Evolutionary conservation across 2,329 filamentous ascomycete genomes (phyloP).

Genomic region (Cordyceps militaris): DNA sequence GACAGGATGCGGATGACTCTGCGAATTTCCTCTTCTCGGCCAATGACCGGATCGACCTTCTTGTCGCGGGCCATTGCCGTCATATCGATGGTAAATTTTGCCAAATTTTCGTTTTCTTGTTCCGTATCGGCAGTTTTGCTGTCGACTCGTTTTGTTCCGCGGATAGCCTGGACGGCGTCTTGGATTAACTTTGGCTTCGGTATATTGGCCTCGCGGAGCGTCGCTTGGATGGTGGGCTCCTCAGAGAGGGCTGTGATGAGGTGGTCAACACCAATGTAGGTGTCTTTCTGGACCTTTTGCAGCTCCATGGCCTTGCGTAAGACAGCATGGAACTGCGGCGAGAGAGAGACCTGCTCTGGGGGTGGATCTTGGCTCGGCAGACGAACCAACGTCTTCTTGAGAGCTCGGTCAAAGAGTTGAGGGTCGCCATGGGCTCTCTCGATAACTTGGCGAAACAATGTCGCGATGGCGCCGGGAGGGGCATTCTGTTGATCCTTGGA

Average conservation of each 20-base stretch:
- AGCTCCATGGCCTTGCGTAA: conserved; percentile 80
- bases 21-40: conserved; percentile 90
- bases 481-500: conserved; percentile 80
- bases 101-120: conserved; percentile 86
- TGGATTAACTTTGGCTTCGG: conserved; percentile 88
- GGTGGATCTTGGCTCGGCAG: conserved; percentile 92
- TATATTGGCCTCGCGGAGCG: conserved; percentile 79
- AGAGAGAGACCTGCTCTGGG: conserved; percentile 77
- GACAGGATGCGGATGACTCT: conserved; percentile 88
- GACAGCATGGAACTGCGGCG: conserved; percentile 74
- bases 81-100: conserved; percentile 99
- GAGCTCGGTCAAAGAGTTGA: conserved; percentile 76
- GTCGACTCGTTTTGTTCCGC: conserved; percentile 88
- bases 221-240: conserved; percentile 64
- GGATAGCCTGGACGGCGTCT: conserved; percentile 82
- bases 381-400: conserved; percentile 88
- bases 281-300: conserved; percentile 96
- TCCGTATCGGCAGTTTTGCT: conserved; percentile 94
- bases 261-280: conserved; percentile 90
- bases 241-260: conserved; percentile 80
- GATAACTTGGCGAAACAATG: conserved; percentile 91
- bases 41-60: conserved; percentile 96
- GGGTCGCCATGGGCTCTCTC: conserved; percentile 90
- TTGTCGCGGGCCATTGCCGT: conserved; percentile 92
- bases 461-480: conserved; percentile 54